Conservation (phyloP, 768 basidiomycete genomes). For the Tricholoma sp. region DNA sequence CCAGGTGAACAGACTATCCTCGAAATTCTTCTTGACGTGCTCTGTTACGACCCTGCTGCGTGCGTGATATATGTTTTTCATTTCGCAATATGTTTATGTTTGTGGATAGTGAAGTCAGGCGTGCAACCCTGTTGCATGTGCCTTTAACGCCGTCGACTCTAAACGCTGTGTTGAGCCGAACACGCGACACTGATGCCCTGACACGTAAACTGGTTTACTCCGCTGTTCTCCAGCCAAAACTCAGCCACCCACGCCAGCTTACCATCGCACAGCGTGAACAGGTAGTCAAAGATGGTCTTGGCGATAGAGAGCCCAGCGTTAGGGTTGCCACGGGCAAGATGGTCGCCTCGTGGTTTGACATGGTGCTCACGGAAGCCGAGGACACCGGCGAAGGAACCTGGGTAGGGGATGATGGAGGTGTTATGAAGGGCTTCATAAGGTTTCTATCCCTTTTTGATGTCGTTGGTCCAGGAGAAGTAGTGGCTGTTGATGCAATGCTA, state of each 20-base stretch:
- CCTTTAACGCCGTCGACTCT: conserved; percentile 61
- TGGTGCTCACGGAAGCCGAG: conserved; percentile 37
- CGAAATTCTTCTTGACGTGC: conserved; percentile 62
- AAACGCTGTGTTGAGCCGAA: conserved; percentile 65
- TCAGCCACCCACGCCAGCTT: conserved; percentile 67
- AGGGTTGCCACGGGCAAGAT: conserved; percentile 78
- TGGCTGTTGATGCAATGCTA: conserved; percentile 78
- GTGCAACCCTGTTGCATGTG: conserved; percentile 77
- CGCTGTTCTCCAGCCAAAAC: conserved; percentile 46
- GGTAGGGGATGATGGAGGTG: conserved; percentile 41
- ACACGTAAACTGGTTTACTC: conserved; percentile 79
- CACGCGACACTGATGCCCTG: conserved; percentile 79
- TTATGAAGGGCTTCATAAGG: conserved; percentile 39
- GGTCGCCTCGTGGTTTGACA: conserved; percentile 78
- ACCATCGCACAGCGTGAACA: conserved; percentile 79
- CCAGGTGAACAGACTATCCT: conserved; percentile 47
- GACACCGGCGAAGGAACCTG: conserved; percentile 26
- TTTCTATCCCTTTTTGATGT: conserved; percentile 53
- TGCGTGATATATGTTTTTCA: conserved; percentile 22
- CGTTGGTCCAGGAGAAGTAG: conserved; percentile 60
- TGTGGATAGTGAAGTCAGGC: conserved; percentile 74
- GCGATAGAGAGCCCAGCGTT: conserved; percentile 83
- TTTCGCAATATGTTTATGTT: not conserved
- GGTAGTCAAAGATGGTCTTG: conserved; percentile 82
- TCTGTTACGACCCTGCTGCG: conserved; percentile 72